A percentile compares a stretch with the other conserved stretches of the same genome.
Conservation (phyloP, 345 rosid genomes). For the Mallotus nudiflorus region DNA sequence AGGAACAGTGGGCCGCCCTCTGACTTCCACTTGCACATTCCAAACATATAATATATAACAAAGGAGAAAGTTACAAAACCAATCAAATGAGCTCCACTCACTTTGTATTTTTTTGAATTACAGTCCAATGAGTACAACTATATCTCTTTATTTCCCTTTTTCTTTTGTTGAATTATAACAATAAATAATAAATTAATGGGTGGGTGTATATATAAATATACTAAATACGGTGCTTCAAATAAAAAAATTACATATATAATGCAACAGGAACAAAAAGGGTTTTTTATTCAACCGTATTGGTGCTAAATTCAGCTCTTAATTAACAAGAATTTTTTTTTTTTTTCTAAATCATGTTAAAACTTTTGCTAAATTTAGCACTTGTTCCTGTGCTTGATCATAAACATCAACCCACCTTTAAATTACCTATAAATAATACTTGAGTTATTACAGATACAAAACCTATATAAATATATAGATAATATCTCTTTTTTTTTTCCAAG, state of each 20-base stretch:
- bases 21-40: conserved; percentile 43
- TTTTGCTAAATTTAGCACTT: conserved; percentile 52
- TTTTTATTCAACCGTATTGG: conserved; percentile 2
- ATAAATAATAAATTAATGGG: neutral
- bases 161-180: neutral
- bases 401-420: conserved; percentile 11
- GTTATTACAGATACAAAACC: neutral
- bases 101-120: conserved; percentile 17
- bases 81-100: conserved; percentile 42
- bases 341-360: conserved; percentile 7
- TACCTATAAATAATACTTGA: neutral
- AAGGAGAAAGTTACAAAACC: conserved; percentile 19
- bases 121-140: conserved; percentile 23
- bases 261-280: conserved; percentile 49
- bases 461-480: neutral
- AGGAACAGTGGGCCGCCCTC: conserved; percentile 39
- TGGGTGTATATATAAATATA: too few relatives aligned
- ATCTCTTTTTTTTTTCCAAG: neutral
- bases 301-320: conserved; percentile 44
- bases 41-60: conserved; percentile 28
- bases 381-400: conserved; percentile 53
- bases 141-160: conserved; percentile 1
- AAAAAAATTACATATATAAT: too few relatives aligned
- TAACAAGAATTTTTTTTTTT: conserved; percentile 2
- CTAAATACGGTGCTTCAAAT: too few relatives aligned